Base-by-base conservation (phyloP, 331 rosid species). In the Saraca asoca region DNA sequence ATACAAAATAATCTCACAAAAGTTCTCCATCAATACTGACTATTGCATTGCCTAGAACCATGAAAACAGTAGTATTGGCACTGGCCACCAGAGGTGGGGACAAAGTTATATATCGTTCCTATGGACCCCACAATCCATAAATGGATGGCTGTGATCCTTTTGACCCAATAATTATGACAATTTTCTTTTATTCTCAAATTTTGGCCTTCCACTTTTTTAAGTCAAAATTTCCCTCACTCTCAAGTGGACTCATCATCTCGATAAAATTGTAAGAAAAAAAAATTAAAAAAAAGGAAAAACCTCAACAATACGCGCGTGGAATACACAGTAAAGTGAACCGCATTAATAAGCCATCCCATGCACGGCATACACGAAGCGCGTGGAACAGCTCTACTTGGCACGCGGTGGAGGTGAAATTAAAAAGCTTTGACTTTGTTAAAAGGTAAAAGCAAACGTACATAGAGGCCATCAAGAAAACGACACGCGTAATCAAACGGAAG, bases 401-500 rank as follows among this genome's bases (percentile, higher is more conserved):
- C 18, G 48, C 44, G 69, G 54, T 24, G 9, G 35, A 0, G 9
- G 6, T 0, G 19, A 45, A 16, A 41, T 12, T 55, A 48, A 73
- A n/a, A 70, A 64, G 64, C 67, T 80, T 86, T 86, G 91, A 86
- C 91, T 86, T 83, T 71, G 11, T 38, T 12, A 41, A 24, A 17
- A 51, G 45, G 70, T 38, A 50, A 41, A 66, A 51, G 29, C 53
- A 70, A 81, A 79, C 85, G 76, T 46, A 43, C 37, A 12, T 17
- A 51, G 53, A 0, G 8, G 7, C 93, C 85, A 78, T 9, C 56
- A 0, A 59, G 20, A 64, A 20, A 7, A 0, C 0, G 69, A 48
- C 91, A 87, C 85, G 88, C 89, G 94, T 70, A 68, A 6, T 2
- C 42, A 51, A 85, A 89, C 85, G 46, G 83, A 61, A 72, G 7